These are phyloP conservation scores for Tetrahymena borealis DNA, from an alignment of 73 alveolate species.

Conservation along the genomic window DNA sequence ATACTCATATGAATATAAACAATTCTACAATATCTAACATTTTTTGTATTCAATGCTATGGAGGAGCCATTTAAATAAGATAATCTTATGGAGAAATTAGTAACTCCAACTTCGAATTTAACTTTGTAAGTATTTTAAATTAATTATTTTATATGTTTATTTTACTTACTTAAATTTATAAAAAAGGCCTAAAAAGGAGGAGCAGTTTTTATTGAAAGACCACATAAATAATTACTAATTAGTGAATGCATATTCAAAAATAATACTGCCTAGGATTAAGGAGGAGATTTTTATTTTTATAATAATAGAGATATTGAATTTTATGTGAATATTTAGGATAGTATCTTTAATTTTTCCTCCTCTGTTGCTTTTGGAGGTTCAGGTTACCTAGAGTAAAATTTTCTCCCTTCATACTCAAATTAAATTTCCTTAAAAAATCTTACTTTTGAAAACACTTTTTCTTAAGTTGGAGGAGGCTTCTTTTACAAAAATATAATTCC, in stretches of 20 bases:
- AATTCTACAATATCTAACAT: background rate
- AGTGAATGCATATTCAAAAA: background rate
- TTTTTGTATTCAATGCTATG: background rate
- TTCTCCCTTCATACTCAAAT: background rate
- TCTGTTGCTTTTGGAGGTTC: background rate
- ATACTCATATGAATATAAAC: background rate
- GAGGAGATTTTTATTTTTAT: background rate
- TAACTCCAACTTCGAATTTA: background rate
- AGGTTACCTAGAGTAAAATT: background rate
- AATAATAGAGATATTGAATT: background rate
- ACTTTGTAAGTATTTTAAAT: background rate
- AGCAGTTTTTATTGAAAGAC: background rate
- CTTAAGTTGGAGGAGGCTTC: background rate
- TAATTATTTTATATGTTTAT: background rate
- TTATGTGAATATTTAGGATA: background rate
- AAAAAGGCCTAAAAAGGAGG: background rate
- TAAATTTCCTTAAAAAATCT: background rate
- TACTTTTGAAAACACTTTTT: background rate
- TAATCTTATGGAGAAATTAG: background rate
- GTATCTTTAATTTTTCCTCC: background rate
- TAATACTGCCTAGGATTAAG: background rate
- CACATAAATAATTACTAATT: background rate
- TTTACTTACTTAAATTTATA: background rate
- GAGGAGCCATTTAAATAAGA: background rate
- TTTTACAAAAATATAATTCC: background rate